These are phyloP conservation scores for Talaromyces sp. DNA, from an alignment of 2,329 filamentous ascomycete species.

Conservation along the genomic window DNA sequence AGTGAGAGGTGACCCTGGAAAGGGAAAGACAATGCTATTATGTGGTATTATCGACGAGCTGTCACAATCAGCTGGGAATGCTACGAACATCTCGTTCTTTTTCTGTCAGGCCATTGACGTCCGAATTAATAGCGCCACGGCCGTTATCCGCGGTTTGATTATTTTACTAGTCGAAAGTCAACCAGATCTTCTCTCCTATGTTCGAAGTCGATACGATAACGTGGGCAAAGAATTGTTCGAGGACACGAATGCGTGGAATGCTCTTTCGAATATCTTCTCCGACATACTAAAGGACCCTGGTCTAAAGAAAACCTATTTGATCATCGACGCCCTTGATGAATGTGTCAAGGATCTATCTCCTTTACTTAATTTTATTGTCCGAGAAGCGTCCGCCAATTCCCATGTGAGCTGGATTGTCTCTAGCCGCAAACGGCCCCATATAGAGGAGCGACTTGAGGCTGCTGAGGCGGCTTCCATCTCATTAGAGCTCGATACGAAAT, in stretches of 20 bases:
- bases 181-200: background rate
- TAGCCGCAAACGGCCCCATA: background rate
- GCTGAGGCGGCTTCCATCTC: background rate
- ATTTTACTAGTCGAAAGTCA: slow-evolving; percentile 1
- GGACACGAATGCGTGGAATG: slow-evolving; percentile 32
- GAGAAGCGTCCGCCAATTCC: no score
- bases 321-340: slow-evolving; percentile 1
- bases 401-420: slow-evolving; percentile 1
- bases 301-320: background rate
- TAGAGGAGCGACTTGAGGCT: background rate
- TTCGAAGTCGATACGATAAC: slow-evolving; percentile 33
- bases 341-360: background rate
- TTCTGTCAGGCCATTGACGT: slow-evolving; percentile 5
- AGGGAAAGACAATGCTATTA: slow-evolving; percentile 32
- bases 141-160: slow-evolving; percentile 50
- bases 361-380: background rate
- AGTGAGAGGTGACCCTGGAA: slow-evolving; percentile 12
- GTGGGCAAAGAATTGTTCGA: slow-evolving; percentile 44
- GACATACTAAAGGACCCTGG: slow-evolving; percentile 1
- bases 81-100: slow-evolving; percentile 7
- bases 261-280: background rate
- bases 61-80: background rate
- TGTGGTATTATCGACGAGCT: slow-evolving; percentile 15
- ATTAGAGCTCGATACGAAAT: background rate
- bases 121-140: slow-evolving; percentile 3